Evolutionary conservation across 1,284 basidiomycete genomes (phyloP), one percentile per base, ranked within the genome.

Genomic region (Neonothopanus nambi): DNA sequence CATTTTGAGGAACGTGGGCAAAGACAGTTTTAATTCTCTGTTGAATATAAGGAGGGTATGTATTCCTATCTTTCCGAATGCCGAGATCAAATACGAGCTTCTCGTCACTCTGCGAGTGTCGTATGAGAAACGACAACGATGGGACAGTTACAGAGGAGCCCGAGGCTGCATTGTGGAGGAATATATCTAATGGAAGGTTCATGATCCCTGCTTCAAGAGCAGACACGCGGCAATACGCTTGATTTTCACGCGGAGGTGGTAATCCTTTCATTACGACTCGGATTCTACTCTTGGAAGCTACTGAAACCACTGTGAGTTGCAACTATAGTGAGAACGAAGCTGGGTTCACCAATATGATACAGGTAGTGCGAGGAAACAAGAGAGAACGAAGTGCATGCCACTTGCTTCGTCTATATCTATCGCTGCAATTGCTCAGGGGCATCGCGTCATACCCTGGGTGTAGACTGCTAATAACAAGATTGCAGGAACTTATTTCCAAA

Each of bases 61-160:
- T 70, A n/a, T 75, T 63, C 62, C 70, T 65, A 61, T 83, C 76
- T 36, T 71, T 71, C 23, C 77, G 73, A 18, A 77, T 70, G 15
- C 81, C 81, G 13, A 84, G 71, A 59, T 84, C 82, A 55, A 84
- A 82, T 11, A 83, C 62, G 51, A 82, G 60, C 30, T 69, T 63
- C 9, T 65, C 63, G 18, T 65, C 17, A 20, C n/a, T 71, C 15
- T 58, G 58, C 15, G 77, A 76, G 57, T 83, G 79, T 9, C 69
- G 69, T 43, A 84, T 64, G 46, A 75, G 71, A 65, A 82, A 84
- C 3, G 73, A 67, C 42, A 83, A 71, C 3, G 77, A 74, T 9
- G 79, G 82, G 12, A 62, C 65, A 3, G 54, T 48, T 3, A 63
- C 56, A 11, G 64, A 48, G 20, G 62, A 63, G 2, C 67, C 67